phyloP scores from a whole-genome alignment of 768 basidiomycete genomes.

The Hirschioporus abietinus region DNA sequence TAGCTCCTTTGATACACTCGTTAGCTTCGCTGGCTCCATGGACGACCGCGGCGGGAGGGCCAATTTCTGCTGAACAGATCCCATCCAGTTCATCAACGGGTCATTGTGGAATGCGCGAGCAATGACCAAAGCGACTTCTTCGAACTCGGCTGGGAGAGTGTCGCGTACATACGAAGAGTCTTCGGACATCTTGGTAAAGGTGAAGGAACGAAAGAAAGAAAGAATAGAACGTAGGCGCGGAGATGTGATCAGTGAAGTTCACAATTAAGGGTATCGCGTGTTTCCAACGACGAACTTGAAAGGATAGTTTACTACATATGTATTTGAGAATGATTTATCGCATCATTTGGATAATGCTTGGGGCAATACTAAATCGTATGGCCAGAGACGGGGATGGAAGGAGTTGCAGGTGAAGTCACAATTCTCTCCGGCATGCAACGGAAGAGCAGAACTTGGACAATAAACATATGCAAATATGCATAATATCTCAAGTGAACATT shows the following conservation, averaged over 20 bases:
- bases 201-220: not conserved
- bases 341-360: no score
- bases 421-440: no score
- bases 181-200: not conserved
- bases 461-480: not conserved
- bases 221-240: not conserved
- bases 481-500: not conserved
- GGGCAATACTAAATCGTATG: no score
- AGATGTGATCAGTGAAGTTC: no score
- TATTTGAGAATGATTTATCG: no score
- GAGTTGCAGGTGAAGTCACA: no score
- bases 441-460: no score
- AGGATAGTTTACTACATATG: no score
- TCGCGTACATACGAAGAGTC: not conserved
- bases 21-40: not conserved
- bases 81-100: constrained; percentile 20
- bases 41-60: not conserved
- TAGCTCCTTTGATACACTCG: constrained; percentile 3
- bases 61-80: constrained; percentile 7
- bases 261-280: no score
- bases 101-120: constrained; percentile 17
- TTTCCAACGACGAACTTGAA: no score
- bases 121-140: constrained; percentile 10
- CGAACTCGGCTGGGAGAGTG: constrained; percentile 5
- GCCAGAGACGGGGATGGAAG: no score